Evolutionary conservation across 2,329 filamentous ascomycete genomes (phyloP).

Genomic region (Colletotrichum lentis): DNA sequence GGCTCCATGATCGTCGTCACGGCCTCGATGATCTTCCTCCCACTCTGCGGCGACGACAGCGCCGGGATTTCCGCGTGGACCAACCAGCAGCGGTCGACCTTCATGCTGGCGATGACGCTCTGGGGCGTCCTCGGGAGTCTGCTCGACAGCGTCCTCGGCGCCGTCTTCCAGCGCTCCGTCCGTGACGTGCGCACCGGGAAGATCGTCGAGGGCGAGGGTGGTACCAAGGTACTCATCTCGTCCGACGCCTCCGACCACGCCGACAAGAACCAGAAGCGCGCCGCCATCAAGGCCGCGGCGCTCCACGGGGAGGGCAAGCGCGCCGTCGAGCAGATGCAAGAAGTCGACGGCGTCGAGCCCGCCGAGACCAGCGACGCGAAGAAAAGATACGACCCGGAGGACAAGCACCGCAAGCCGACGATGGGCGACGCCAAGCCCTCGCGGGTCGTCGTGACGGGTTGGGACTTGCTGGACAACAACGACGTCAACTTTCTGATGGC

Average conservation of each 20-base stretch:
- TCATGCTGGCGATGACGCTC: constrained; percentile 67
- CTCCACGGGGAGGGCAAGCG: constrained; percentile 55
- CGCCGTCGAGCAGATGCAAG: constrained; percentile 50
- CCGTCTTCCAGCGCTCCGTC: constrained; percentile 84
- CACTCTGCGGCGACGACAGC: constrained; percentile 66
- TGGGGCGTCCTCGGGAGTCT: constrained; percentile 84
- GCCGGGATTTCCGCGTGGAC: constrained; percentile 60
- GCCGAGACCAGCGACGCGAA: constrained; percentile 49
- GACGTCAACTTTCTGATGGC: constrained; percentile 96
- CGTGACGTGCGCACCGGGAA: constrained; percentile 84
- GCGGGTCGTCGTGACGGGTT: constrained; percentile 69
- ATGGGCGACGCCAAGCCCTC: constrained; percentile 67
- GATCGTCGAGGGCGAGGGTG: constrained; percentile 87
- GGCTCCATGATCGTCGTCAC: constrained; percentile 78
- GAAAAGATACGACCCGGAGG: constrained; percentile 58
- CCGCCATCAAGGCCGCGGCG: constrained; percentile 53
- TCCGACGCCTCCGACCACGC: constrained; percentile 42
- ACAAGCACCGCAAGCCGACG: constrained; percentile 60
- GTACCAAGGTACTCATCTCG: constrained; percentile 64
- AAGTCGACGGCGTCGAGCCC: constrained; percentile 42
- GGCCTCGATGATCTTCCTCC: constrained; percentile 70
- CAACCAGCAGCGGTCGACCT: constrained; percentile 52
- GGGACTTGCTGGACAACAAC: constrained; percentile 90
- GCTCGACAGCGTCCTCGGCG: constrained; percentile 87
- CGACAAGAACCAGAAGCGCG: constrained; percentile 44